Base-by-base conservation (phyloP, 2,329 filamentous ascomycete genomes). In the Penicillium polonicum region DNA sequence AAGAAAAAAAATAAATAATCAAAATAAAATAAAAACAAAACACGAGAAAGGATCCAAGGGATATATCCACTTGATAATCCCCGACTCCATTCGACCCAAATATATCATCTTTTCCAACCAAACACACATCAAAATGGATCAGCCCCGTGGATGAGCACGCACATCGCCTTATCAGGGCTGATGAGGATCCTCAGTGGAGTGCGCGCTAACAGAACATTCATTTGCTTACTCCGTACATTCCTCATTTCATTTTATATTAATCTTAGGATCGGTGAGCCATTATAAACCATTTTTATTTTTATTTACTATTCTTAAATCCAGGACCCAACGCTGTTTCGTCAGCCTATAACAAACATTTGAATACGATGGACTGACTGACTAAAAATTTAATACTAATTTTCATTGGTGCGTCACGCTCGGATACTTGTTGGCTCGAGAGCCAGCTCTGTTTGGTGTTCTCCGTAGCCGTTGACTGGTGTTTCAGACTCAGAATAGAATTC, bases 41-140 rank as follows among this genome's bases (percentile, higher is more conserved):
- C 29, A 29, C 4, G 12, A 10, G 2, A 33, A 29, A 6, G 13
- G 15, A 27, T 17, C 23, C 17, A 15, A 36, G 39, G 7, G 6
- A 42, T 5, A 52, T 60, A 57, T 60, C 58, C 56, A 60, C 60
- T 61, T 36, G 49, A 63, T 64, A 64, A 59, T 58, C 58, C 50
- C 58, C 60, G 50, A 55, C 50, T 29, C 60, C 55, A 52, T 41
- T 23, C n/a, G 44, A 48, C 48, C 54, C 52, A 55, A 36, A 33
- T 48, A 58, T 44, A 27, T 29, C 27, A 7, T 23, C 27, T 35
- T 25, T 49, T 41, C 38, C 41, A 38, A 44, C 57, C 48, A 51
- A 53, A 38, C 52, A 55, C 48, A 53, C 17, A 44, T 35, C 51
- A 45, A 48, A 36, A 42, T 52, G 46, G 38, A 48, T 55, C 59